These are phyloP conservation scores for Nicotiana tomentosiformis DNA, from an alignment of 257 asterid species.

Conservation along the genomic window DNA sequence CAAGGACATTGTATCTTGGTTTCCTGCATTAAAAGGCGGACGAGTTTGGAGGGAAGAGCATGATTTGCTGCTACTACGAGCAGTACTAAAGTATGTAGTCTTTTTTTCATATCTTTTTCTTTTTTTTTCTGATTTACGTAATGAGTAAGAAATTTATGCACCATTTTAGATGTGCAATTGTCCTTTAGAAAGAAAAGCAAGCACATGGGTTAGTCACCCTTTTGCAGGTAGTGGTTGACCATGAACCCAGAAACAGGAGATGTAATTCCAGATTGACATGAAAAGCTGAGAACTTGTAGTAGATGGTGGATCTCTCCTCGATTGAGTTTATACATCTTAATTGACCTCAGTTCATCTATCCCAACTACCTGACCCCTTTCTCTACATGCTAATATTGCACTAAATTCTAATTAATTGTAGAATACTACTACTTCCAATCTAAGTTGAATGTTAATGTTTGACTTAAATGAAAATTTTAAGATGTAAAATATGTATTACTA, in stretches of 20 bases:
- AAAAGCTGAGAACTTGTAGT: neutral
- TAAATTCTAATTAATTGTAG: neutral
- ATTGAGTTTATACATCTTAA: neutral
- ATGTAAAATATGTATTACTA: neutral
- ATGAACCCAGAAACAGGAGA: neutral
- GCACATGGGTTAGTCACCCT: neutral
- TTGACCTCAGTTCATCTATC: neutral
- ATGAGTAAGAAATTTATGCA: neutral
- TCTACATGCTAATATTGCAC: neutral
- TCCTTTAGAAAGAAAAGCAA: neutral
- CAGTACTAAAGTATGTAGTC: slow-evolving; percentile 64
- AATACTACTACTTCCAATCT: neutral
- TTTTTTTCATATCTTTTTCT: neutral
- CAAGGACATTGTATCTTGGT: slow-evolving; percentile 62
- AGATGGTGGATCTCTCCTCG: neutral
- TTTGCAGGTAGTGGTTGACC: neutral
- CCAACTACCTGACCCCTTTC: neutral
- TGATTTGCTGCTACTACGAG: slow-evolving; percentile 70
- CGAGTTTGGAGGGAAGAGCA: slow-evolving; percentile 84
- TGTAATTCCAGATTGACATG: neutral
- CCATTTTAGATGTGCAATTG: neutral
- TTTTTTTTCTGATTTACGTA: neutral
- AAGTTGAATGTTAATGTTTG: neutral
- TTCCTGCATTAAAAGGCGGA: slow-evolving; percentile 86
- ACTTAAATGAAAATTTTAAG: neutral